Conservation (phyloP, 192 early-diverging fungal genomes). For the Physocladia obscura region DNA sequence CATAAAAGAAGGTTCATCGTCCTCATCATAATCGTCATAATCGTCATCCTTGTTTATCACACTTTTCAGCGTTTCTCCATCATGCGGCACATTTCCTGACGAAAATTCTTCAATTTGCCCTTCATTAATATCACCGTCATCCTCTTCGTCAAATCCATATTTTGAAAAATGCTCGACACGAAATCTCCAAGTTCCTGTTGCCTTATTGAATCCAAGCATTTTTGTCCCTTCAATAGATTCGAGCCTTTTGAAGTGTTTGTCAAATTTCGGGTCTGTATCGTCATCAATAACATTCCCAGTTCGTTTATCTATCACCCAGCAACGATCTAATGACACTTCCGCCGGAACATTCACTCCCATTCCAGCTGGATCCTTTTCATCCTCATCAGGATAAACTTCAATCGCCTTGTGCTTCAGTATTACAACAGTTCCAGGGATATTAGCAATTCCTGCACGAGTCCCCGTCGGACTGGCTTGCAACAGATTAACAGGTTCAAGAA, state of each 20-base stretch:
- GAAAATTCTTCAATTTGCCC: background rate
- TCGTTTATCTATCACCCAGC: constrained; percentile 82
- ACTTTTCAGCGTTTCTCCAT: background rate
- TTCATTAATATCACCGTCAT: constrained; percentile 58
- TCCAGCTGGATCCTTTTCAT: constrained; percentile 76
- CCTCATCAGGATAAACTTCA: constrained; percentile 82
- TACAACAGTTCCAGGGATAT: constrained; percentile 81
- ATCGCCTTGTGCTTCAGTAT: constrained; percentile 66
- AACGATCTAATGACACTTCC: constrained; percentile 70
- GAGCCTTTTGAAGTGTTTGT: constrained; percentile 69
- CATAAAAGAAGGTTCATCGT: background rate
- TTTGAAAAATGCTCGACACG: constrained; percentile 78
- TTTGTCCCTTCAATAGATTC: constrained; percentile 71
- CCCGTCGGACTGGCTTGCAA: constrained; percentile 47
- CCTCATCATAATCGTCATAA: constrained; percentile 34
- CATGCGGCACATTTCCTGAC: background rate
- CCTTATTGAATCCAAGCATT: constrained; percentile 72
- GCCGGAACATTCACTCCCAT: constrained; percentile 87
- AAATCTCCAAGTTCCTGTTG: constrained; percentile 88
- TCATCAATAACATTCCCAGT: constrained; percentile 68
- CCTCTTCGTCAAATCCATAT: constrained; percentile 76
- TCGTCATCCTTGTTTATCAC: constrained; percentile 37
- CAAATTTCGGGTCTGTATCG: constrained; percentile 66
- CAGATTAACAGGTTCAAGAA: constrained; percentile 81
- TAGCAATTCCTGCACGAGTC: constrained; percentile 49